These are phyloP conservation scores for Termitomyces sp. DNA, from an alignment of 768 basidiomycete genomes.

Conservation along the genomic window DNA sequence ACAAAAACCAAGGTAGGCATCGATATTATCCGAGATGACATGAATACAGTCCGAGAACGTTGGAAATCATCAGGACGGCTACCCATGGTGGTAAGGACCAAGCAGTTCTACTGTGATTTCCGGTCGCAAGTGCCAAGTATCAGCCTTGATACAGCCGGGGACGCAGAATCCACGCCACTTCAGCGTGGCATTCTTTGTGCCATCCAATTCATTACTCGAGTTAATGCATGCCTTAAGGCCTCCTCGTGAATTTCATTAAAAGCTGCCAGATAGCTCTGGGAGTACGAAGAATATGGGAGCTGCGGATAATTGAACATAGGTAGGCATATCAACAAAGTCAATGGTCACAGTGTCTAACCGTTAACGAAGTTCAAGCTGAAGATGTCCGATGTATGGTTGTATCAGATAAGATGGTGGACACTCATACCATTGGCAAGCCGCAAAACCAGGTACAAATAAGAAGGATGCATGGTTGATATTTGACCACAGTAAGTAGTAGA, in stretches of 20 bases:
- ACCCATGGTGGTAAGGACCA: conserved; percentile 23
- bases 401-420: background rate
- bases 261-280: background rate
- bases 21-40: conserved; percentile 1
- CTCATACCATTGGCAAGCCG: too few species aligned
- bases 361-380: too few species aligned
- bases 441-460: too few species aligned
- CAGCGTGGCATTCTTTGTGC: conserved; percentile 1
- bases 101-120: background rate
- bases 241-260: conserved; percentile 2
- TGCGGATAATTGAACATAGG: too few species aligned
- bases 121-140: background rate
- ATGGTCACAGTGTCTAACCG: too few species aligned
- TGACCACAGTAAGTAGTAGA: too few species aligned
- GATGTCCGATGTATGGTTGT: too few species aligned
- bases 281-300: background rate
- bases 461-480: too few species aligned
- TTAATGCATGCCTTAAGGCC: background rate
- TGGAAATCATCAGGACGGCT: conserved; percentile 14
- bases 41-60: background rate
- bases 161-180: background rate
- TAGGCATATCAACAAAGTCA: too few species aligned
- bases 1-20: conserved; percentile 14
- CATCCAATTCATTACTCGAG: background rate
- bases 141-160: background rate